These are phyloP conservation scores for Lachancea cidri DNA, from an alignment of 805 yeast genomes.

Conservation along the genomic window DNA sequence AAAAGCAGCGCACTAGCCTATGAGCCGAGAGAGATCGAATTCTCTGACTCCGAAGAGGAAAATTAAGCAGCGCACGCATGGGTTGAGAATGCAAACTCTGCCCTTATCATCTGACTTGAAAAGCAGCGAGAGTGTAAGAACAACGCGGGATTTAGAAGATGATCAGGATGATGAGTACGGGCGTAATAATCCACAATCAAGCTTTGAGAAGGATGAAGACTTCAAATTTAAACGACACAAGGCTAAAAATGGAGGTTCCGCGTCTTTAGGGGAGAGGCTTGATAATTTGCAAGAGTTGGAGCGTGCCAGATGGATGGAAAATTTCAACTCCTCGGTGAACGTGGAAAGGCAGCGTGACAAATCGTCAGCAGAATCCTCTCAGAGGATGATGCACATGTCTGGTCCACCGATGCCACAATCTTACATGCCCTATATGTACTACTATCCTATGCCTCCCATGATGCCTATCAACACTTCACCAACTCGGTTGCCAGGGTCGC, in stretches of 20 bases:
- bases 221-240: conserved; percentile 31
- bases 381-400: background rate
- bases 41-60: conserved; percentile 10
- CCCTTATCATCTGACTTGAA: conserved; percentile 9
- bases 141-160: conserved; percentile 1
- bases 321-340: conserved; percentile 29
- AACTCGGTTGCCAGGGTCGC: conserved; percentile 10
- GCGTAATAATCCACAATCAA: conserved; percentile 6
- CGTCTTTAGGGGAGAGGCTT: conserved; percentile 28
- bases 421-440: conserved; percentile 24
- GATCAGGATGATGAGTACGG: conserved; percentile 3
- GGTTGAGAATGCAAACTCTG: conserved; percentile 14
- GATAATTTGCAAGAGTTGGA: conserved; percentile 25
- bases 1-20: background rate
- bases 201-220: conserved; percentile 28
- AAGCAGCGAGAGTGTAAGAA: conserved; percentile 1
- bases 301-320: conserved; percentile 29
- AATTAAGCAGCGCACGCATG: conserved; percentile 8
- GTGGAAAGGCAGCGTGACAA: conserved; percentile 6
- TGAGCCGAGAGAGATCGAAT: conserved; percentile 10
- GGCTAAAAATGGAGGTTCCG: conserved; percentile 20
- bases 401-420: conserved; percentile 10
- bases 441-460: conserved; percentile 23
- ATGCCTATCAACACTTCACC: conserved; percentile 24
- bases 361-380: conserved; percentile 5